Evolutionary conservation across 176 grass and related monocot species (phyloP).

Genomic region (Avena atlantica): DNA sequence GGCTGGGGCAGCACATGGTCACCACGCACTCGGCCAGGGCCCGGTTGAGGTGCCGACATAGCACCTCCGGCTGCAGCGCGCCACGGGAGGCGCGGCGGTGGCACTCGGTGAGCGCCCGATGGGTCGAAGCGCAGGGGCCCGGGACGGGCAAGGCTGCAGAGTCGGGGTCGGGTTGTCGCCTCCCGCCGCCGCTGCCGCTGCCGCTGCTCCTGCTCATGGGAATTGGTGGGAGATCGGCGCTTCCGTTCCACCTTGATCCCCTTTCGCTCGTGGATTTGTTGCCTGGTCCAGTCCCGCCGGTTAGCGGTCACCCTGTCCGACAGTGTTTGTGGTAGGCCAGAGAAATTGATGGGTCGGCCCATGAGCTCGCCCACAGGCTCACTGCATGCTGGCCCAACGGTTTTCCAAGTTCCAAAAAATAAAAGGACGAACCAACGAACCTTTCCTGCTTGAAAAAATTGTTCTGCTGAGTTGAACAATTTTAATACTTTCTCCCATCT

Average conservation of each 20-base stretch:
- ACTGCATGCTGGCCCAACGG: background rate
- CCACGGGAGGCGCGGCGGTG: conserved; percentile 53
- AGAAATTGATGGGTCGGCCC: background rate
- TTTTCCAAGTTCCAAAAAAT: background rate
- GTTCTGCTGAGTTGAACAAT: no score
- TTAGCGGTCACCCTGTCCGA: background rate
- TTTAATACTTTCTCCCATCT: no score
- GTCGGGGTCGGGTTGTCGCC: background rate
- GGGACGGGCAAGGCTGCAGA: conserved; percentile 34
- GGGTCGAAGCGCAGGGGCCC: conserved; percentile 42
- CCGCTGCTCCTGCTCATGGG: conserved; percentile 40
- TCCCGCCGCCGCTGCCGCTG: background rate
- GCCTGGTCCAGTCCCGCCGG: background rate
- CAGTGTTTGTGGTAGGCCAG: background rate
- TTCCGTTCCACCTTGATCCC: background rate
- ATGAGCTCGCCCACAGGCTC: background rate
- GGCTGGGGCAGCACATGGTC: conserved; percentile 57
- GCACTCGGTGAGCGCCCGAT: conserved; percentile 70
- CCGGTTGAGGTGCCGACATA: conserved; percentile 83
- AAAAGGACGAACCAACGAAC: no score
- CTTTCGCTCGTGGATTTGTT: background rate
- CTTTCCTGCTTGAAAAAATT: no score
- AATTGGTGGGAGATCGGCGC: conserved; percentile 22
- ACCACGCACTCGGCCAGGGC: conserved; percentile 83
- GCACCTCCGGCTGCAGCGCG: conserved; percentile 45